Evolutionary conservation across 2,329 filamentous ascomycete genomes (phyloP).

Genomic region (Mycocentrospora acerina): DNA sequence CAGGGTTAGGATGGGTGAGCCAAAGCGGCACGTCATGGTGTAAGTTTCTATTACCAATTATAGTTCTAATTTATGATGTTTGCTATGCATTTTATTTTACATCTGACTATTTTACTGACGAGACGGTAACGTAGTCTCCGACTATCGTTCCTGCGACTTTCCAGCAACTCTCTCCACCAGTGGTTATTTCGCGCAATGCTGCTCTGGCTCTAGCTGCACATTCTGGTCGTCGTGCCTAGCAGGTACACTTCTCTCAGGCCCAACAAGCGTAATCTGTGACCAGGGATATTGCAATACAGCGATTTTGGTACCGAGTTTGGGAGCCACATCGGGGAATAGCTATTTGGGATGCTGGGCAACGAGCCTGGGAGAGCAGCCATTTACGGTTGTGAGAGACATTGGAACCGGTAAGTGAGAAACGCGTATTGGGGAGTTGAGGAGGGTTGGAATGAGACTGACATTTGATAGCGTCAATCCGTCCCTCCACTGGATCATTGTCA

Average conservation of each 20-base stretch:
- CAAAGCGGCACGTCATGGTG: conserved; percentile 17
- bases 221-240: conserved; percentile 26
- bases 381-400: conserved; percentile 10
- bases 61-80: not conserved
- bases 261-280: conserved; percentile 24
- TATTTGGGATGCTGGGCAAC: conserved; percentile 29
- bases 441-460: conserved; percentile 1
- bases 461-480: conserved; percentile 1
- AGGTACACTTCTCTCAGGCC: conserved; percentile 16
- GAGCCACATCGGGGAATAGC: conserved; percentile 15
- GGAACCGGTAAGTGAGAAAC: conserved; percentile 6
- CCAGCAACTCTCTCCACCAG: conserved; percentile 21
- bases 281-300: conserved; percentile 27
- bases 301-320: conserved; percentile 19
- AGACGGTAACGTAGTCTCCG: conserved; percentile 12
- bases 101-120: not conserved
- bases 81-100: no score
- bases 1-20: conserved; percentile 22
- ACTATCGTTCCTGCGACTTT: conserved; percentile 24
- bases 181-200: conserved; percentile 26
- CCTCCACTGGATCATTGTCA: no score
- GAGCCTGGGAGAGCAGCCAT: conserved; percentile 13
- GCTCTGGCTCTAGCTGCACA: conserved; percentile 12
- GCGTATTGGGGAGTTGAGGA: not conserved
- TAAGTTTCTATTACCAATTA: conserved; percentile 8